These are phyloP conservation scores for Fusarium torulosum DNA, from an alignment of 2,329 filamentous ascomycete species.

Conservation along the genomic window DNA sequence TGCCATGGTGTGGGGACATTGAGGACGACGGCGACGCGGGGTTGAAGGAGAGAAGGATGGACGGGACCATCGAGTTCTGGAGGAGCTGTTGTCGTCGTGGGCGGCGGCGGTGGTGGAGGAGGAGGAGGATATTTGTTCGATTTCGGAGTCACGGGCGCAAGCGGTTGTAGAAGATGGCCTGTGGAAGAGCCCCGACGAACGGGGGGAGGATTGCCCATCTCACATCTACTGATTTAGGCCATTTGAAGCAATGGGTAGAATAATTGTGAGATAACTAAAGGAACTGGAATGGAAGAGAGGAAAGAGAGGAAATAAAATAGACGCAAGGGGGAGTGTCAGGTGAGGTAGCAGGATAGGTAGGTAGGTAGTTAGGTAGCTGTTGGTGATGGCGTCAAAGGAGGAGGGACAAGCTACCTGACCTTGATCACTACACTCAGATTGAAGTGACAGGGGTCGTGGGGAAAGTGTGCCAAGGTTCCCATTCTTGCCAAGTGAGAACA, in stretches of 20 bases:
- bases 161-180: slow-evolving; percentile 44
- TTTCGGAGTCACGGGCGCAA: slow-evolving; percentile 25
- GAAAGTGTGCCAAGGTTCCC: slow-evolving; percentile 16
- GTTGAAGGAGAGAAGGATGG: slow-evolving; percentile 70
- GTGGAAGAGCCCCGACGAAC: slow-evolving; percentile 44
- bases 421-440: slow-evolving; percentile 8
- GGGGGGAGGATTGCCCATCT: slow-evolving; percentile 47
- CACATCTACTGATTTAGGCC: slow-evolving; percentile 44
- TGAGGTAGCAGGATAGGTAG: not conserved
- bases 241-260: slow-evolving; percentile 32
- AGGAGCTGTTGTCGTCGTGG: slow-evolving; percentile 18
- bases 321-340: slow-evolving; percentile 23
- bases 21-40: slow-evolving; percentile 81
- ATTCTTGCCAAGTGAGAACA: slow-evolving; percentile 31
- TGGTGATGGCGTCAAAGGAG: slow-evolving; percentile 45
- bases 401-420: slow-evolving; percentile 18
- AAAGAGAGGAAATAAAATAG: slow-evolving; percentile 9
- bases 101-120: slow-evolving; percentile 6
- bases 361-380: slow-evolving; percentile 12
- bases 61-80: slow-evolving; percentile 31
- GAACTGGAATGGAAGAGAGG: not conserved
- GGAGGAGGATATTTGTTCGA: slow-evolving; percentile 24
- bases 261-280: slow-evolving; percentile 4
- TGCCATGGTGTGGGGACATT: slow-evolving; percentile 81
- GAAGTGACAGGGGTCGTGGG: slow-evolving; percentile 37